Base-by-base conservation (phyloP, 179 eudicot genomes). In the Corrigiola litoralis region DNA sequence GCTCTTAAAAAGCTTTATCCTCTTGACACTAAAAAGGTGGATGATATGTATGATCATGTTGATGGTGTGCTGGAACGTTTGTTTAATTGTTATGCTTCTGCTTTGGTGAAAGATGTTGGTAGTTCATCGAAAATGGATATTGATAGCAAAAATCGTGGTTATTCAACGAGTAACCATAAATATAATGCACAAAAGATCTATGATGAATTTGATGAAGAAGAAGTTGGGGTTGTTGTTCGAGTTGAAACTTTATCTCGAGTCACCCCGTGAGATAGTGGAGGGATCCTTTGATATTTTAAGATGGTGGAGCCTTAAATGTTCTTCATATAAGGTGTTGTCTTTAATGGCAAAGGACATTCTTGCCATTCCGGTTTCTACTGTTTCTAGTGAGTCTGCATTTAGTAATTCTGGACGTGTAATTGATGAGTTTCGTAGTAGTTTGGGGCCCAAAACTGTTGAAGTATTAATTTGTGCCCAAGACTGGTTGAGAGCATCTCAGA, bases 371-470 rank as follows among this genome's bases (percentile, higher is more conserved):
- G 17, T 51, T 14, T 51, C 34, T 4, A 51, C 34, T 2, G 56
- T 51, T 51, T 51, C 56, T 18, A 58, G 18, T 37, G 62, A 58
- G 47, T 58, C 31, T 2, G 20, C 31, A 4, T 58, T 21, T 58
- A 58, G 62, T 23, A 58, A 45, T 18, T 58, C 32, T 2, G 46
- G 47, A 1, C 31, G 17, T 11, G 32, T 12, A 5, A 45, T 55
- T 37, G 46, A 58, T 56, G 8, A 56, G 11, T 56, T 56, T 34
- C 44, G 29, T 5, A 56, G 61, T 34, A 56, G 44, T 4, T 56
- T 56, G 27, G 61, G 44, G 33, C 28, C 61, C 2, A 56, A 18
- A 33, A 56, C 44, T 3, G 28, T 56, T 1, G 61, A 56, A 6
- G 13, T 10, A 17, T 56, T 56, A 3, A 34, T 52, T 5, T 52